Evolutionary conservation across 352 stramenopile genomes (phyloP).

Genomic region (Phytophthora palmivora): DNA sequence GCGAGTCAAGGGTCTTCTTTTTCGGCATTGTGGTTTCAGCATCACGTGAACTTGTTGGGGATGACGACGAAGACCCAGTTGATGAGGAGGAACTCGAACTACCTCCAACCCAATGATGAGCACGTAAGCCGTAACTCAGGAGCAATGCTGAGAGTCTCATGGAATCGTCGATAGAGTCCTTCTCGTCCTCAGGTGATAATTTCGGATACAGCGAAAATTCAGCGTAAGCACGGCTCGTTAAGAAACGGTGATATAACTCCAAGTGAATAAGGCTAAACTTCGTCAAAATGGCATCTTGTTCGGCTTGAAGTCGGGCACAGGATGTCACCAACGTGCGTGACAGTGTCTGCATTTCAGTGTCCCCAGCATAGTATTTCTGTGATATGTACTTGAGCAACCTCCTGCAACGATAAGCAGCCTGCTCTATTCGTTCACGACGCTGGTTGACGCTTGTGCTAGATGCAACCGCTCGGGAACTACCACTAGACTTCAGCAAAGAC

Average conservation of each 20-base stretch:
- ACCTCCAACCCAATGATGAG: conserved; percentile 69
- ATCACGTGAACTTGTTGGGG: conserved; percentile 27
- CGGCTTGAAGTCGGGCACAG: conserved; percentile 68
- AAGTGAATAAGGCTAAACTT: conserved; percentile 89
- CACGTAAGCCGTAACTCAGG: conserved; percentile 83
- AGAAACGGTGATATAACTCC: conserved; percentile 86
- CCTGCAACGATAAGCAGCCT: conserved; percentile 65
- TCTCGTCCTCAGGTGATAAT: conserved; percentile 57
- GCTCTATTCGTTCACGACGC: conserved; percentile 67
- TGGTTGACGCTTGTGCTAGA: conserved; percentile 31
- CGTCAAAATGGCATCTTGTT: conserved; percentile 85
- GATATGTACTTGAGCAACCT: conserved; percentile 87
- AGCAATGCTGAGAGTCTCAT: conserved; percentile 75
- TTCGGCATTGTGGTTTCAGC: conserved; percentile 37
- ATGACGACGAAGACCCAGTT: conserved; percentile 30
- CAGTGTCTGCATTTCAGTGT: conserved; percentile 76
- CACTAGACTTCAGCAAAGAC: conserved; percentile 59
- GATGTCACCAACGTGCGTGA: conserved; percentile 73
- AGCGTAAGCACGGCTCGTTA: conserved; percentile 84
- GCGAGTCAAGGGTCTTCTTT: conserved; percentile 74
- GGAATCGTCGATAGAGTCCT: conserved; percentile 70
- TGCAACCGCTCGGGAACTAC: conserved; percentile 23
- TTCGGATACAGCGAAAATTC: conserved; percentile 87
- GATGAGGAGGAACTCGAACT: conserved; percentile 27
- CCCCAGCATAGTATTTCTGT: conserved; percentile 83